phyloP scores from a whole-genome alignment of 148 eudicot species.

The Pharnaceum exiguum region DNA sequence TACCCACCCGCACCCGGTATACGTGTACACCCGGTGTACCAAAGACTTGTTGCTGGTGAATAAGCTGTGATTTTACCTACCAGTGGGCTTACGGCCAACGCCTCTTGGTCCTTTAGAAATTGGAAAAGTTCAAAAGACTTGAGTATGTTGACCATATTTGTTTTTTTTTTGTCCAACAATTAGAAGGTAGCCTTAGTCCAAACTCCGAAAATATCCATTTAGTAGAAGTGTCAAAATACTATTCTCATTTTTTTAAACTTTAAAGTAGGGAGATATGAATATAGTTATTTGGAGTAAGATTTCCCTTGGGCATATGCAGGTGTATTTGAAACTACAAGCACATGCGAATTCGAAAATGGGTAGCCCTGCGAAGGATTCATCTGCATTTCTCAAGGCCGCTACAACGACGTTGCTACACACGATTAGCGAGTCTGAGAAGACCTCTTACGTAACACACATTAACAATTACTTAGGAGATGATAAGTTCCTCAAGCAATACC shows the following conservation, averaged over 20 bases:
- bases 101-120: too few relatives aligned
- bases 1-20: too few relatives aligned
- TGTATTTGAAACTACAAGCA: constrained; percentile 75
- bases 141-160: too few relatives aligned
- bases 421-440: constrained; percentile 94
- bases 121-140: too few relatives aligned
- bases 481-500: constrained; percentile 68
- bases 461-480: constrained; percentile 88
- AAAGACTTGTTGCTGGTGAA: too few relatives aligned
- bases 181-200: too few relatives aligned
- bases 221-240: too few relatives aligned
- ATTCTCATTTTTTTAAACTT: neutral
- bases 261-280: neutral
- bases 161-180: too few relatives aligned
- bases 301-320: constrained; percentile 38
- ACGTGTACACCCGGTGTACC: too few relatives aligned
- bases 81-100: too few relatives aligned
- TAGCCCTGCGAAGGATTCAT: constrained; percentile 76
- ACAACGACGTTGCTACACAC: constrained; percentile 98
- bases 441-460: constrained; percentile 89
- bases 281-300: neutral
- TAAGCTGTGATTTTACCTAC: too few relatives aligned
- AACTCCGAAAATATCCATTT: too few relatives aligned
- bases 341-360: constrained; percentile 76
- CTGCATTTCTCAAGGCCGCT: constrained; percentile 88